A percentile compares a stretch with the other conserved stretches of the same genome.
These are phyloP conservation scores for Stagonosporopsis chrysanthemi DNA, from an alignment of 2,329 filamentous ascomycete genomes.

Conservation along the genomic window DNA sequence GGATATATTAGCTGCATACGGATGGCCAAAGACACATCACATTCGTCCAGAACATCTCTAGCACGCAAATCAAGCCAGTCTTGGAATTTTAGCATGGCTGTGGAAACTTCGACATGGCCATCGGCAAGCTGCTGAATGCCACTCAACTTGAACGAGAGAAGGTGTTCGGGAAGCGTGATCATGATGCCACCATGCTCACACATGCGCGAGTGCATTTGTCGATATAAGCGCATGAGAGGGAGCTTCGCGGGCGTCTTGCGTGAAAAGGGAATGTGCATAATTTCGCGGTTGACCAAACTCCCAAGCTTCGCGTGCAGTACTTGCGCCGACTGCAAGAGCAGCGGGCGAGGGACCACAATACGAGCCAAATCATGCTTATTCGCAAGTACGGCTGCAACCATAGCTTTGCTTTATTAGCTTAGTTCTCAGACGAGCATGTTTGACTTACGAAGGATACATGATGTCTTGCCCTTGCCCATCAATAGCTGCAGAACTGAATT, in stretches of 20 bases:
- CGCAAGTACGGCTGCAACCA: slow-evolving; percentile 60
- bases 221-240: slow-evolving; percentile 44
- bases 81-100: slow-evolving; percentile 61
- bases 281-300: slow-evolving; percentile 60
- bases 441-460: slow-evolving; percentile 61
- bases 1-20: slow-evolving; percentile 56
- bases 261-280: slow-evolving; percentile 67
- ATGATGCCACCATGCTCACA: slow-evolving; percentile 60
- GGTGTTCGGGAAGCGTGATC: slow-evolving; percentile 68
- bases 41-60: slow-evolving; percentile 72
- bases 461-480: slow-evolving; percentile 72
- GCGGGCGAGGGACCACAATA: slow-evolving; percentile 64
- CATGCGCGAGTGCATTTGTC: slow-evolving; percentile 53
- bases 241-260: slow-evolving; percentile 54
- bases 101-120: slow-evolving; percentile 51
- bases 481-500: slow-evolving; percentile 72
- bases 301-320: slow-evolving; percentile 64
- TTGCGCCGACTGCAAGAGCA: slow-evolving; percentile 66
- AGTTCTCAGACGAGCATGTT: slow-evolving; percentile 58
- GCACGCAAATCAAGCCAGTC: slow-evolving; percentile 58
- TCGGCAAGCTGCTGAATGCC: slow-evolving; percentile 65
- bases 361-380: slow-evolving; percentile 56
- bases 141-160: slow-evolving; percentile 70
- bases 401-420: slow-evolving; percentile 49
- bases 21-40: slow-evolving; percentile 53